Evolutionary conservation across 2,329 filamentous ascomycete species (phyloP), one percentile per base, ranked within the genome.

Genomic region (Pestalotiopsis sp.): DNA sequence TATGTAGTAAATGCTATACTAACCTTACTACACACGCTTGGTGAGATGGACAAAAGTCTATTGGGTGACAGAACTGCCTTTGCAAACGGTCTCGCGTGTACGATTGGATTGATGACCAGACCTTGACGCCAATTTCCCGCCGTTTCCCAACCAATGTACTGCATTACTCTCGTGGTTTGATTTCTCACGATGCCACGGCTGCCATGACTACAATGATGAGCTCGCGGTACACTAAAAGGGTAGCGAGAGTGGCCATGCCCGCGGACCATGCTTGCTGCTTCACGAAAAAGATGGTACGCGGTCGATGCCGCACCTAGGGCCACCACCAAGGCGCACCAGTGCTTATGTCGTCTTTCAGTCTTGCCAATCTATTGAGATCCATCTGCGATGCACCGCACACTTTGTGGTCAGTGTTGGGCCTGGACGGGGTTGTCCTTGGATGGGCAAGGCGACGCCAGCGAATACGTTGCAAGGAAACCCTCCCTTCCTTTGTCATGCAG

Each of bases 401-500:
- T 52, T 6, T 17, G 20, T 52, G 17, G 45, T 52, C 45, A n/a
- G 11, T 52, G 45, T 52, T 52, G 45, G 45, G 45, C n/a, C 20
- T 52, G 17, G 14, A 52, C 17, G 45, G 45, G 45, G 45, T 20
- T 52, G 31, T 52, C 7, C 45, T 20, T 52, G 45, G 20, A 52
- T 52, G 45, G 45, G 17, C 31, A 36, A 36, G 17, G 20, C 45
- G 45, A 52, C 45, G 45, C n/a, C 27, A 40, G 31, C 17, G 59
- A 36, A 40, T 62, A 36, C 59, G 9, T 36, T 36, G 31, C 41
- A 49, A 36, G 25, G 31, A 36, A 36, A 62, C 59, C 59, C 59
- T 62, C 59, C 25, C 59, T 62, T 38, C 59, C 17, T 62, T 36
- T 38, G 27, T 62, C 59, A 62, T 62, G 59, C 59, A 62, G 59